Percentiles rank a stretch among this genome's conserved stretches.
Evolutionary conservation across 164 flowering plant species (phyloP).

Genomic region (Akebia trifoliata): DNA sequence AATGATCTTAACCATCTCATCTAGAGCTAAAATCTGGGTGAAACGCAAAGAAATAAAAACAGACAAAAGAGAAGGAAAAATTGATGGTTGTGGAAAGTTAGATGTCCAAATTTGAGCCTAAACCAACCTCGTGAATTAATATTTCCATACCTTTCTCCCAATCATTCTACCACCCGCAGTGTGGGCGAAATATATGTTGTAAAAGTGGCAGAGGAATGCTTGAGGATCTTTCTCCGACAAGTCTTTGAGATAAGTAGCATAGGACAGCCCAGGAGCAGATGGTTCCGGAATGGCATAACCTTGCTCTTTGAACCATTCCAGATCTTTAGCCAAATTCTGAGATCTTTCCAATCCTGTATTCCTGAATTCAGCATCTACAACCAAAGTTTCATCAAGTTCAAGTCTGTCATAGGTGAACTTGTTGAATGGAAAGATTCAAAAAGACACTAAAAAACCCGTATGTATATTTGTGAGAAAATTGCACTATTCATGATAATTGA

Average conservation of each 20-base stretch:
- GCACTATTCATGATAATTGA: too few relatives aligned
- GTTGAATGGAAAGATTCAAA: background rate
- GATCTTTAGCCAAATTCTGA: conserved; percentile 65
- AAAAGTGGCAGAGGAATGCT: conserved; percentile 93
- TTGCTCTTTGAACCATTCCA: conserved; percentile 91
- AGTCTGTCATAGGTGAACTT: background rate
- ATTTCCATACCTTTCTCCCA: conserved; percentile 64
- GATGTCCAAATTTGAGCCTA: background rate
- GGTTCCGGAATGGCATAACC: conserved; percentile 90
- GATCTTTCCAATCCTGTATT: conserved; percentile 95
- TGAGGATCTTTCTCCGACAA: conserved; percentile 84
- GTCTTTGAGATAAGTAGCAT: conserved; percentile 62
- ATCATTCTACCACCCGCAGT: conserved; percentile 96
- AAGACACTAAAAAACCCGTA: too few relatives aligned
- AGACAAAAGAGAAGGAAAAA: too few relatives aligned
- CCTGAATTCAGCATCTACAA: conserved; percentile 79
- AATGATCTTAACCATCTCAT: too few relatives aligned
- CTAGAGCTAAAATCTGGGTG: too few relatives aligned
- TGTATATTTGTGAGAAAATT: too few relatives aligned
- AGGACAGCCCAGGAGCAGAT: conserved; percentile 67
- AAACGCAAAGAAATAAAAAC: too few relatives aligned
- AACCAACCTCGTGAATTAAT: background rate
- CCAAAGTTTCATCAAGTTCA: conserved; percentile 4
- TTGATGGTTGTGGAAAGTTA: background rate
- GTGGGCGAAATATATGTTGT: conserved; percentile 92